Percentiles rank a stretch among this genome's conserved stretches.
Conservation (phyloP, 768 basidiomycete species). For the Glaciozyma antarctica region DNA sequence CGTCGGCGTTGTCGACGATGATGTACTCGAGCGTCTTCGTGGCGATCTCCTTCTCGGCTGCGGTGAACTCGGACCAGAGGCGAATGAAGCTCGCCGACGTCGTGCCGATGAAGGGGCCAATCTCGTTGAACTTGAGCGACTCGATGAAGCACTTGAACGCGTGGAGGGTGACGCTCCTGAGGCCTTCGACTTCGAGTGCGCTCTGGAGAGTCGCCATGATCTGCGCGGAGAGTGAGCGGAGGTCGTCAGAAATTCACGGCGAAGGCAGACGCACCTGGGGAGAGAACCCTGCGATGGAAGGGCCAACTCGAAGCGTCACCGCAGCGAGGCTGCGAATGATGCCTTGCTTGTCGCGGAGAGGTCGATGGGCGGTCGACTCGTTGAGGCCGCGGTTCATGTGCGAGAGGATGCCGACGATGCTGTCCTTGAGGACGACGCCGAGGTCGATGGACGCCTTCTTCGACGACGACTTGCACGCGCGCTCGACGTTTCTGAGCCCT, state of each 20-base stretch:
- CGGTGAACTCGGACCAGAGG: conserved; percentile 60
- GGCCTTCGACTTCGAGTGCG: conserved; percentile 61
- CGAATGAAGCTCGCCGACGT: conserved; percentile 76
- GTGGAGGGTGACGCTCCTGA: conserved; percentile 66
- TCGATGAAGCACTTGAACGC: conserved; percentile 72
- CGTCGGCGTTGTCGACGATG: conserved; percentile 53
- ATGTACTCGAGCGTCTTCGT: conserved; percentile 58
- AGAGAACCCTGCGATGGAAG: conserved; percentile 62
- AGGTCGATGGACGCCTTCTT: conserved; percentile 34
- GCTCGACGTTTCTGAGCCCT: conserved; percentile 36
- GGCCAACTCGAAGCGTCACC: conserved; percentile 61
- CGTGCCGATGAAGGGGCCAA: conserved; percentile 73
- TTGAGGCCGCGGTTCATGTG: conserved; percentile 77
- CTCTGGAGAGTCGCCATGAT: conserved; percentile 94
- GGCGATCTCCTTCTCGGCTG: conserved; percentile 49
- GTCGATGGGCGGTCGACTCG: conserved; percentile 68
- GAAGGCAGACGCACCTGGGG: conserved; percentile 59
- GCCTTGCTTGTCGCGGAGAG: conserved; percentile 57
- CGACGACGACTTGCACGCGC: conserved; percentile 30
- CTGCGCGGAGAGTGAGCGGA: conserved; percentile 42
- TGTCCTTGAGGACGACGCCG: conserved; percentile 55
- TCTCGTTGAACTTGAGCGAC: conserved; percentile 56
- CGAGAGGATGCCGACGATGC: conserved; percentile 77
- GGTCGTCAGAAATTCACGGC: not conserved
- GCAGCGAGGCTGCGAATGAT: conserved; percentile 69